Evolutionary conservation across 179 eudicot species (phyloP), one percentile per base, ranked within the genome.

Genomic region (Nepenthes alata): DNA sequence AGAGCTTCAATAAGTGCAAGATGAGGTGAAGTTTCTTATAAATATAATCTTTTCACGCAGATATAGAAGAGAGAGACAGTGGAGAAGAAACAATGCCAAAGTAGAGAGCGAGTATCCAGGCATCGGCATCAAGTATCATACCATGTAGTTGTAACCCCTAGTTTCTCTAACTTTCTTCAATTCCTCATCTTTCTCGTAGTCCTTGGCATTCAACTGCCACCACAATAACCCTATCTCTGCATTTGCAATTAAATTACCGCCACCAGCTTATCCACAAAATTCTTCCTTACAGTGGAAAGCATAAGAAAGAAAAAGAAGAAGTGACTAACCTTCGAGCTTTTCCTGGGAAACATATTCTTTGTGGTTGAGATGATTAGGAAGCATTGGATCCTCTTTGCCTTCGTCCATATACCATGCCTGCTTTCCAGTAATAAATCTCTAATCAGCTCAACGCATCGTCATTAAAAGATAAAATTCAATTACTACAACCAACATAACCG

Each of bases 371-470:
- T 82, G 89, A 72, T 82, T 86, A 48, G 96, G 94, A 45, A 89
- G 88, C 80, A 90, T 82, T 58, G 79, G 85, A 66, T 89, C 88
- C 49, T 80, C 88, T 44, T 65, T 74, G 63, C 72, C 80, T 49
- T 84, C 90, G 38, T 83, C 86, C 96, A 84, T 86, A 47, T 75
- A 88, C 96, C 96, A 88, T 53, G 88, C 88, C 96, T 88, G 53
- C 15, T 50, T 7, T 11, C 11, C 15, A 11, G 5, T 4, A 4
- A 7, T 11, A 8, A 8, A 50, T 8, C 8, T 11, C 4, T 50
- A 50, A 11, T 6, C 53, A 50, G 4, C 11, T 11, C 5, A 50
- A 50, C 11, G 4, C 12, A 2, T 3, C 4, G 15, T 8, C 11
- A 50, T 41, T 41, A 4, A 41, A 41, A 41, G 45, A 4, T 41